These are phyloP conservation scores for Xerophyta viscosa DNA, from an alignment of 106 monocot species.

Conservation along the genomic window DNA sequence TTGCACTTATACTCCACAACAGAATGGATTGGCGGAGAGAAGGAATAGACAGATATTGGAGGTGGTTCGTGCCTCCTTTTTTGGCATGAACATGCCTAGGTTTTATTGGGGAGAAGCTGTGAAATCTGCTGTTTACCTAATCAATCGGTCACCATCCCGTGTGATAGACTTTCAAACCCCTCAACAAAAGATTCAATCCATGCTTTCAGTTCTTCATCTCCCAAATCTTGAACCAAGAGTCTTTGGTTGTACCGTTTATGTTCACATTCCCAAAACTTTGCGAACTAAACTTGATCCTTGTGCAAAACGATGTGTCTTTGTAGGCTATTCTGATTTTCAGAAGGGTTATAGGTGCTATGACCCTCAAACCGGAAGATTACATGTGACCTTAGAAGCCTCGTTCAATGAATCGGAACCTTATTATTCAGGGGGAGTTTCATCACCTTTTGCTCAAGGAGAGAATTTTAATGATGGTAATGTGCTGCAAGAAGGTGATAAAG, in stretches of 20 bases:
- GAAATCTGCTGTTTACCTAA: neutral
- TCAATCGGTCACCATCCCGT: constrained; percentile 1
- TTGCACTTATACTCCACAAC: neutral
- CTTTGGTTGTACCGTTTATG: constrained; percentile 4
- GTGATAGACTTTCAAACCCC: neutral
- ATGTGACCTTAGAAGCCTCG: too few species aligned
- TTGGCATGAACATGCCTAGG: neutral
- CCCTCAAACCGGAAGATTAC: neutral
- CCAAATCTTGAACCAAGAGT: neutral
- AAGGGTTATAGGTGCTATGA: constrained; percentile 7
- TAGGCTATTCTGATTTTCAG: neutral
- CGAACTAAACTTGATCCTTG: neutral
- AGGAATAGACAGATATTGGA: neutral
- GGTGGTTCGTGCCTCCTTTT: too few species aligned
- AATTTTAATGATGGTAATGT: too few species aligned
- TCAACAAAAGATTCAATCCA: neutral
- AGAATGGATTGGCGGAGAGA: neutral
- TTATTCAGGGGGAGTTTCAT: too few species aligned
- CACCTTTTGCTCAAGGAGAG: too few species aligned
- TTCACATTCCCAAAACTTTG: neutral
- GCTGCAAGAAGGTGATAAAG: too few species aligned
- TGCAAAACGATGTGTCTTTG: neutral
- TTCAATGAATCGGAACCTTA: too few species aligned
- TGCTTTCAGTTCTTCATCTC: neutral
- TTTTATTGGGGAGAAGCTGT: constrained; percentile 1